phyloP scores from a whole-genome alignment of 257 asterid species.

The Henckelia pumila region DNA sequence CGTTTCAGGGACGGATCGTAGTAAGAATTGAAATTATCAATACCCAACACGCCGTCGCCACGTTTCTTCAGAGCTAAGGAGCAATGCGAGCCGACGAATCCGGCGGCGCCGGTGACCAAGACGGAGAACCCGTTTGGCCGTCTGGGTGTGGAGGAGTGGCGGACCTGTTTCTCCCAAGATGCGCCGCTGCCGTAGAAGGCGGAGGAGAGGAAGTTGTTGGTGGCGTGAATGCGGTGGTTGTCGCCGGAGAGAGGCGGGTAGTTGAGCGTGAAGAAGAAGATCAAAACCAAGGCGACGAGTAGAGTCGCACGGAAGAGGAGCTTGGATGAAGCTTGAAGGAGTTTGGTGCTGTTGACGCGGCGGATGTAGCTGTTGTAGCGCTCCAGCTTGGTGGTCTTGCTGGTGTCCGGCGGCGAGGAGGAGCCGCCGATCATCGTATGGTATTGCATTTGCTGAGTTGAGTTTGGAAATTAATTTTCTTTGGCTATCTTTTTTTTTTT shows the following conservation, averaged over 20 bases:
- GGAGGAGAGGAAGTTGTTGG: slow-evolving; percentile 58
- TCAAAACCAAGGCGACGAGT: slow-evolving; percentile 64
- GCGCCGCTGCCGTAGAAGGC: slow-evolving; percentile 73
- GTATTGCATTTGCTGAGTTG: slow-evolving; percentile 35
- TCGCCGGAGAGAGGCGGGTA: slow-evolving; percentile 52
- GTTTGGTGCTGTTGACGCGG: slow-evolving; percentile 66
- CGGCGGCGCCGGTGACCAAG: slow-evolving; percentile 88
- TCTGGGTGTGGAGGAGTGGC: slow-evolving; percentile 80
- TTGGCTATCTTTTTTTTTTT: no score
- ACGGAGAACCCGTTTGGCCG: slow-evolving; percentile 80
- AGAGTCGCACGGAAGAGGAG: slow-evolving; percentile 87
- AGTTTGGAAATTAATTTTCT: no score
- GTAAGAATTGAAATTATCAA: slow-evolving; percentile 87
- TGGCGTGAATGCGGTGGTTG: slow-evolving; percentile 42
- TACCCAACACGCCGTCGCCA: slow-evolving; percentile 88
- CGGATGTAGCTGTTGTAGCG: slow-evolving; percentile 78
- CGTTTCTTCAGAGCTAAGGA: slow-evolving; percentile 73
- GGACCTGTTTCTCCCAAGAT: slow-evolving; percentile 77
- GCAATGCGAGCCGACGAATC: slow-evolving; percentile 88
- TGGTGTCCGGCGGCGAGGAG: slow-evolving; percentile 46
- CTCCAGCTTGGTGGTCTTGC: slow-evolving; percentile 67
- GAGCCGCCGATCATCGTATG: slow-evolving; percentile 33
- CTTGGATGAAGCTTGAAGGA: slow-evolving; percentile 80
- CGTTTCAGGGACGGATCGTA: slow-evolving; percentile 75
- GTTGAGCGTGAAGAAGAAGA: slow-evolving; percentile 77